A percentile compares a stretch with the other conserved stretches of the same genome.
Conservation (phyloP, 2,329 filamentous ascomycete genomes). For the Ophiostoma pallidulum region DNA sequence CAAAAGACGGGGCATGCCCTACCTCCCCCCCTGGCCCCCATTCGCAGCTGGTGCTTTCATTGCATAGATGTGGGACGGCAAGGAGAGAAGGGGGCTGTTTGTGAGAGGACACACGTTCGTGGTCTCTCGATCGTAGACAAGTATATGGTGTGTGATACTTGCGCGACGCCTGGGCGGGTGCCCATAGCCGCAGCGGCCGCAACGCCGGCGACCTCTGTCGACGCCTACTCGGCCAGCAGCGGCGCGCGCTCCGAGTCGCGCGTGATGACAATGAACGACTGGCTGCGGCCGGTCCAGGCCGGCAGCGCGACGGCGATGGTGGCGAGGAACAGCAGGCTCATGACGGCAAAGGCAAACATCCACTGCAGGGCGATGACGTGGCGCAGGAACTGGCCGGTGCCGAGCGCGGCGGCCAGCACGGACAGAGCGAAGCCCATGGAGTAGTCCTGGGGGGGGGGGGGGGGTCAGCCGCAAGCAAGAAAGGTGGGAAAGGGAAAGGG, state of each 20-base stretch:
- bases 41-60: no score
- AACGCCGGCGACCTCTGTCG: no score
- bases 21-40: no score
- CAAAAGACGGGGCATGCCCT: no score
- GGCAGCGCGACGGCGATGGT: constrained; percentile 58
- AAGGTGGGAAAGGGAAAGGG: not conserved
- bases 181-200: no score
- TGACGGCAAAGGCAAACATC: constrained; percentile 85
- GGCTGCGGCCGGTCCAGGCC: constrained; percentile 49
- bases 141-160: no score
- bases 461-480: not conserved
- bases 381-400: constrained; percentile 64
- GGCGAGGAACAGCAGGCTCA: constrained; percentile 61
- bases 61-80: no score
- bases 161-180: no score
- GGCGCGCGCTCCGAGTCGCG: constrained; percentile 51
- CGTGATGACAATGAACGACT: constrained; percentile 16
- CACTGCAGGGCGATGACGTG: constrained; percentile 74
- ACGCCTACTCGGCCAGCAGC: constrained; percentile 39
- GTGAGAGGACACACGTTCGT: no score
- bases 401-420: constrained; percentile 63
- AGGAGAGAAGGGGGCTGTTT: no score
- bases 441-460: constrained; percentile 41
- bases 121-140: no score
- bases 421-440: constrained; percentile 73